Evolutionary conservation across 2,329 filamentous ascomycete genomes (phyloP), one percentile per base, ranked within the genome.

Genomic region (Monilinia vaccinii-corymbosi): DNA sequence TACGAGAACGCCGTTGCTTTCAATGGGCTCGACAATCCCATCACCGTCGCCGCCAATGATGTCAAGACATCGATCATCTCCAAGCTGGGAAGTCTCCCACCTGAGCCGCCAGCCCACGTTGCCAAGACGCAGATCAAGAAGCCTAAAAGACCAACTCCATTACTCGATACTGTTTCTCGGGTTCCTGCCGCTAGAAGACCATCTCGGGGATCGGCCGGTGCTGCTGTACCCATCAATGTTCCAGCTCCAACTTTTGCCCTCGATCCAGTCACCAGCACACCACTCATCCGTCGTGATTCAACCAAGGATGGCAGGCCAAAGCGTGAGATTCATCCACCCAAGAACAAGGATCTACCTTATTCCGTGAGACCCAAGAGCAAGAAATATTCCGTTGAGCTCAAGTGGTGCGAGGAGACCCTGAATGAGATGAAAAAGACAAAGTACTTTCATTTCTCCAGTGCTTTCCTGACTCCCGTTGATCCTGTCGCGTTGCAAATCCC

Each of bases 401-500:
- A 88, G 66, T 99, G 97, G 74, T 93, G 90, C 71, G 87, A 95
- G 65, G 85, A 90, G 61, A 84, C 93, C 1, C 72, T 97, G 60
- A 81, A 83, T 38, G 91, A 97, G 71, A 72, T 97, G 36, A 82
- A 86, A 73, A 88, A 91, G 71, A 75, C 81, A 1, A 92, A 89
- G 72, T 82, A 97, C 71, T 79, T 78, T 60, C 71, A 75, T 2
- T 76, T 86, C 65, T 90, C 90, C 47, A 80, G 81, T 59, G 86
- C 89, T 61, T 99, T 99, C 76, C 77, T 90, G 68, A 76, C 82
- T 9, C 89, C 94, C 0, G 94, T 99, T 23, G 94, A 99, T 71
- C 91, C 94, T 0, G 92, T 97, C 40, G 93, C 92, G 0, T 78
- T 97, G 58, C 91, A 93, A 71, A 97, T 97, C 62, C 94, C 94